phyloP scores from a whole-genome alignment of 2,329 filamentous ascomycete species.

The Purpureocillium takamizusanense region DNA sequence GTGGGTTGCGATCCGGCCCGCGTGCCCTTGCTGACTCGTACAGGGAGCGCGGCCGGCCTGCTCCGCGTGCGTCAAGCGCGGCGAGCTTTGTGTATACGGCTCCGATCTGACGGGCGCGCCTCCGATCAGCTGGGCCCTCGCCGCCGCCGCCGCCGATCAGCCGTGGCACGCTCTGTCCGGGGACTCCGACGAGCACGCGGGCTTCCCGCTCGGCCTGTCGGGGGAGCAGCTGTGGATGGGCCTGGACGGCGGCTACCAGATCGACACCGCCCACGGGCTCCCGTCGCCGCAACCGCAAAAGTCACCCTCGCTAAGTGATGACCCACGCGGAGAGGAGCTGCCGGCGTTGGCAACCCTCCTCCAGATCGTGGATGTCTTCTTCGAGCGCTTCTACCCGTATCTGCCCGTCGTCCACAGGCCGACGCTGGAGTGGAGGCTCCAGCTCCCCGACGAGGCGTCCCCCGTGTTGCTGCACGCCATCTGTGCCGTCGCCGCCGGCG shows the following conservation, averaged over 20 bases:
- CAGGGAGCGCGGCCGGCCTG: background rate
- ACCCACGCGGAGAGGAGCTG: background rate
- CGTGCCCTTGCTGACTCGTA: conserved; percentile 7
- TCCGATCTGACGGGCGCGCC: too few relatives aligned
- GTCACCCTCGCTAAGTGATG: background rate
- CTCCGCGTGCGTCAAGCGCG: conserved; percentile 11
- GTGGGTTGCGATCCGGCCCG: background rate
- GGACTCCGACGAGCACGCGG: too few relatives aligned
- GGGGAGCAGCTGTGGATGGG: background rate
- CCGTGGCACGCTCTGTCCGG: too few relatives aligned
- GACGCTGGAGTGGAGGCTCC: conserved; percentile 1
- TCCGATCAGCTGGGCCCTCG: too few relatives aligned
- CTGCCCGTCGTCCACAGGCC: conserved; percentile 12
- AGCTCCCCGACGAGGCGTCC: conserved; percentile 1
- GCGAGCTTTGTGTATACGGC: conserved; percentile 12
- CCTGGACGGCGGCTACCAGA: background rate
- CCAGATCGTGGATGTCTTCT: conserved; percentile 13
- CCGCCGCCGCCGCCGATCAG: too few relatives aligned
- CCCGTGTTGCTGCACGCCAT: conserved; percentile 10
- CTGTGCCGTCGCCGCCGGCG: conserved; percentile 9
- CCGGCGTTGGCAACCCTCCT: conserved; percentile 6
- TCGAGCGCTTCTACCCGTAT: conserved; percentile 11
- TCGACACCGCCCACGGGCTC: background rate
- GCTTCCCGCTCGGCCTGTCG: conserved; percentile 1
- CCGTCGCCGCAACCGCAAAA: conserved; percentile 1